Conservation (phyloP, 1,284 basidiomycete species). For the Rhodotorula sp. region DNA sequence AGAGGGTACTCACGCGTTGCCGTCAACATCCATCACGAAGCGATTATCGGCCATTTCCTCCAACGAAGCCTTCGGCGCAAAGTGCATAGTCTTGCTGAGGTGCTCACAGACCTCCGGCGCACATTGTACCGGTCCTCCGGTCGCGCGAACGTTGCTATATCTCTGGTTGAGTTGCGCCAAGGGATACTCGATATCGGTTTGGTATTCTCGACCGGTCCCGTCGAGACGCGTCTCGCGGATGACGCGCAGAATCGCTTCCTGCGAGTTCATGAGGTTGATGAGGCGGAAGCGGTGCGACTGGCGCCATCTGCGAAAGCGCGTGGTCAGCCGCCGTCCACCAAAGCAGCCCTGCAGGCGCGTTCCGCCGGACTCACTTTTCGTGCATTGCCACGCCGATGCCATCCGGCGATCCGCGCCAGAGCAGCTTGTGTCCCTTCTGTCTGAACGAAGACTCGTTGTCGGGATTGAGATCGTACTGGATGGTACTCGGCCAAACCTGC, state of each 20-base stretch:
- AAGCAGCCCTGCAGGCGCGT: background rate
- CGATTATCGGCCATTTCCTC: conserved; percentile 46
- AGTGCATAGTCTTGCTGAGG: conserved; percentile 10
- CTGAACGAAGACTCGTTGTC: conserved; percentile 49
- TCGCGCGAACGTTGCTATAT: conserved; percentile 12
- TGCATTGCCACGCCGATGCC: conserved; percentile 41
- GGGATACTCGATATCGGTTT: conserved; percentile 20
- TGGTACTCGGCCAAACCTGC: conserved; percentile 43
- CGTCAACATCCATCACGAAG: conserved; percentile 53
- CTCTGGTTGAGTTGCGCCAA: conserved; percentile 7
- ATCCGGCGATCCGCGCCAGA: conserved; percentile 52
- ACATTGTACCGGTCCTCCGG: conserved; percentile 18
- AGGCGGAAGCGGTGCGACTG: conserved; percentile 19
- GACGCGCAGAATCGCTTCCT: background rate
- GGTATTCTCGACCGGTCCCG: conserved; percentile 8
- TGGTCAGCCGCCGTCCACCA: background rate
- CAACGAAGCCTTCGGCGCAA: background rate
- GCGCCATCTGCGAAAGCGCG: background rate
- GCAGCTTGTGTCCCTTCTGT: conserved; percentile 49
- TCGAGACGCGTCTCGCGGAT: conserved; percentile 8
- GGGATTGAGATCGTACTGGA: conserved; percentile 41
- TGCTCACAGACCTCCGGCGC: conserved; percentile 19
- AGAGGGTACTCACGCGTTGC: conserved; percentile 46
- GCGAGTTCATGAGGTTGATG: conserved; percentile 13
- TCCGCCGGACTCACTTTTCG: background rate